A percentile compares a stretch with the other conserved stretches of the same genome.
Evolutionary conservation across 768 basidiomycete genomes (phyloP).

Genomic region (Agaricus blazei): DNA sequence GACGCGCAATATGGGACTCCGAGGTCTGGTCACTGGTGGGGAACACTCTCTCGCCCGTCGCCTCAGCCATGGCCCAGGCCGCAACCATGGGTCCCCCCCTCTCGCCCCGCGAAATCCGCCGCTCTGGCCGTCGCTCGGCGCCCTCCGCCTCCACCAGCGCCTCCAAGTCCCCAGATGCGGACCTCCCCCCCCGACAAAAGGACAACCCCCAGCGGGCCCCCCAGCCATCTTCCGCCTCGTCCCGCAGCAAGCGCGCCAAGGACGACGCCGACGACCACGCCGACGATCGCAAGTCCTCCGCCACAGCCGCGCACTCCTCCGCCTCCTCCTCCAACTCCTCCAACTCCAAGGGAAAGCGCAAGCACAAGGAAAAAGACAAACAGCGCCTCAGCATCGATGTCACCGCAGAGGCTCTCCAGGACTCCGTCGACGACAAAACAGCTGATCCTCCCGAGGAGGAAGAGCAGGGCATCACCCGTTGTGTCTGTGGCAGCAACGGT

Average conservation of each 20-base stretch:
- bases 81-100: slow-evolving; percentile 73
- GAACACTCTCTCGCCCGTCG: slow-evolving; percentile 10
- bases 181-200: slow-evolving; percentile 50
- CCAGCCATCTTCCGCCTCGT: slow-evolving; percentile 31
- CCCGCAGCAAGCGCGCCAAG: slow-evolving; percentile 57
- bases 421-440: slow-evolving; percentile 28
- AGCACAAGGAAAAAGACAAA: slow-evolving; percentile 57
- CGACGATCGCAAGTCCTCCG: slow-evolving; percentile 47
- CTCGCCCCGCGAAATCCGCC: slow-evolving; percentile 72
- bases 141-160: slow-evolving; percentile 62
- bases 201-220: slow-evolving; percentile 37
- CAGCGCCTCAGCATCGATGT: slow-evolving; percentile 18
- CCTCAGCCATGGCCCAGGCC: slow-evolving; percentile 51
- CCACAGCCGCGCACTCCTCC: slow-evolving; percentile 26
- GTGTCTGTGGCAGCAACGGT: slow-evolving; percentile 83
- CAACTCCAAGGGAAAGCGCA: slow-evolving; percentile 31
- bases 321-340: slow-evolving; percentile 23
- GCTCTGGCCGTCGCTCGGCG: slow-evolving; percentile 69
- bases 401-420: slow-evolving; percentile 19
- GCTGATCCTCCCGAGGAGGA: slow-evolving; percentile 51
- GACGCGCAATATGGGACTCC: background rate
- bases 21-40: background rate
- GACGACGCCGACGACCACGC: slow-evolving; percentile 66
- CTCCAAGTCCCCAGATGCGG: slow-evolving; percentile 73
- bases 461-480: slow-evolving; percentile 69